A percentile compares a stretch with the other conserved stretches of the same genome.
phyloP scores from a whole-genome alignment of 352 stramenopile species.

The Pythium periplocum region DNA sequence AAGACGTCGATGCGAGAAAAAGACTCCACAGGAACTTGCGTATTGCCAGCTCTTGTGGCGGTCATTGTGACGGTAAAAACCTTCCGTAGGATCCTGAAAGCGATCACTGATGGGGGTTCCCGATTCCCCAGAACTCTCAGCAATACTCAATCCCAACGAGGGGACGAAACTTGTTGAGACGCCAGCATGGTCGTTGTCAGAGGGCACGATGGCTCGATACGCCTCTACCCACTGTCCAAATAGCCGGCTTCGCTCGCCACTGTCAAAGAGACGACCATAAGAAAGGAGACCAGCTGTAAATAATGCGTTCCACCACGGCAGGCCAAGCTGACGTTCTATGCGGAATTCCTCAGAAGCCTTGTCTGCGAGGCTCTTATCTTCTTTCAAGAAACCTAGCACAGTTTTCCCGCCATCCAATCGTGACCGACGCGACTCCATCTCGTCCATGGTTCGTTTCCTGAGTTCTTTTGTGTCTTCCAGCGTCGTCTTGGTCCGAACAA shows the following conservation, averaged over 20 bases:
- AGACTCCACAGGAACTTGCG: conserved; percentile 17
- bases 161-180: neutral
- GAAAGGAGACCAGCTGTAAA: conserved; percentile 33
- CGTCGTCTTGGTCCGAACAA: conserved; percentile 16
- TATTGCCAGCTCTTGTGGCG: conserved; percentile 19
- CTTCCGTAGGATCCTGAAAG: neutral
- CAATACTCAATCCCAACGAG: neutral
- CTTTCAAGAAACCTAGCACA: conserved; percentile 29
- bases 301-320: conserved; percentile 52
- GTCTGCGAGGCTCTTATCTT: conserved; percentile 27
- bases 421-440: conserved; percentile 29
- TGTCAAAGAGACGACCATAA: conserved; percentile 24
- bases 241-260: conserved; percentile 10
- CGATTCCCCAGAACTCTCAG: neutral
- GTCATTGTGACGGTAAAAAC: neutral
- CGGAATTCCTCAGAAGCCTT: conserved; percentile 7
- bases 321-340: conserved; percentile 16
- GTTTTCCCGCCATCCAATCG: conserved; percentile 24
- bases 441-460: conserved; percentile 23
- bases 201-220: neutral
- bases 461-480: conserved; percentile 21
- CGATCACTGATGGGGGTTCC: neutral
- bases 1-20: conserved; percentile 40
- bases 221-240: conserved; percentile 14
- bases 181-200: neutral